A percentile compares a stretch with the other conserved stretches of the same genome.
These are phyloP conservation scores for Populus deltoides DNA, from an alignment of 345 rosid genomes.

Conservation along the genomic window DNA sequence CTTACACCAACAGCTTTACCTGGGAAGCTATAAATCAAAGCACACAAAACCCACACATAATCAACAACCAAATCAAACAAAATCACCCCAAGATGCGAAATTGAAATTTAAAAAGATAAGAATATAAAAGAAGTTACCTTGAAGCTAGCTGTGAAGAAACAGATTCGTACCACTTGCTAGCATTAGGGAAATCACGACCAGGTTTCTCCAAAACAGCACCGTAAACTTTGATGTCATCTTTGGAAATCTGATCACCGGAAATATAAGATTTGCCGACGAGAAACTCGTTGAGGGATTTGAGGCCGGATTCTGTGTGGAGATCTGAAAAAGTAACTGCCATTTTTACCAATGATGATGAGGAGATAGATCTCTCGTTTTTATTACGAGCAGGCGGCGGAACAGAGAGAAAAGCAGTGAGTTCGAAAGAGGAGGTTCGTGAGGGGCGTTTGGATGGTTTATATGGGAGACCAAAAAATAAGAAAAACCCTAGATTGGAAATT, in stretches of 20 bases:
- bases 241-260: conserved; percentile 55
- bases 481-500: background rate
- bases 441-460: background rate
- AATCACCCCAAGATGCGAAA: background rate
- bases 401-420: background rate
- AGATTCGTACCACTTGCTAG: conserved; percentile 68
- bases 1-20: conserved; percentile 81
- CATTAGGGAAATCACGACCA: conserved; percentile 60
- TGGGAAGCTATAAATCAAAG: conserved; percentile 54
- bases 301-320: conserved; percentile 81
- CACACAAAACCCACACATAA: background rate
- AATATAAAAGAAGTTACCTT: conserved; percentile 40
- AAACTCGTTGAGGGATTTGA: conserved; percentile 68
- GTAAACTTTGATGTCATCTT: conserved; percentile 80
- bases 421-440: background rate
- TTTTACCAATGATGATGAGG: background rate
- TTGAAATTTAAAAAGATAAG: background rate
- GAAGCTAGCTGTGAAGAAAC: conserved; percentile 63
- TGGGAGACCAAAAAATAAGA: too few relatives aligned
- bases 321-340: conserved; percentile 84
- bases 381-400: background rate
- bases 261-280: conserved; percentile 73
- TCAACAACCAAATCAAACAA: background rate
- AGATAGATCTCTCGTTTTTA: background rate
- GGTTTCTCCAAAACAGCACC: conserved; percentile 66